Evolutionary conservation across 495 filamentous ascomycete genomes (phyloP).

Genomic region (Lasiosphaeriaceae sp.): DNA sequence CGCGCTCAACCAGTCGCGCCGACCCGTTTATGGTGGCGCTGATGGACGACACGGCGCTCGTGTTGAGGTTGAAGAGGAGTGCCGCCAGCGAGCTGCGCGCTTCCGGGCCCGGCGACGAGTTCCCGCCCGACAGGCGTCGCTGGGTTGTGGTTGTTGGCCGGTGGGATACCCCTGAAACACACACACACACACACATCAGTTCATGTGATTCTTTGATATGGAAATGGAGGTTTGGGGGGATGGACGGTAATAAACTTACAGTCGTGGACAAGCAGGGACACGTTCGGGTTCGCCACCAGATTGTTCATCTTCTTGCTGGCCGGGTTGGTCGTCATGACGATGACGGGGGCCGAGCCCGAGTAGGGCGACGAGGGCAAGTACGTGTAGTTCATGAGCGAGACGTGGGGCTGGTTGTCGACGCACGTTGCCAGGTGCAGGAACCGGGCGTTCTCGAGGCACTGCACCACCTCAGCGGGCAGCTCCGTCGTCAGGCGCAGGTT

Average conservation of each 20-base stretch:
- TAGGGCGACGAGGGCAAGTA: slow-evolving; percentile 85
- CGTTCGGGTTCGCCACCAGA: slow-evolving; percentile 79
- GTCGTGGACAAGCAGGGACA: slow-evolving; percentile 94
- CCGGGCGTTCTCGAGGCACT: slow-evolving; percentile 89
- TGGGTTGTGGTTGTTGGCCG: slow-evolving; percentile 68
- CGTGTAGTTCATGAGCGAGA: slow-evolving; percentile 98
- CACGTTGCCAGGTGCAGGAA: slow-evolving; percentile 97
- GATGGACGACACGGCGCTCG: slow-evolving; percentile 81
- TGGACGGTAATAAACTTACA: slow-evolving; percentile 53
- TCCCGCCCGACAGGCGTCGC: slow-evolving; percentile 51
- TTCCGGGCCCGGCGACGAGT: slow-evolving; percentile 59
- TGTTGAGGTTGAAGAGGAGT: slow-evolving; percentile 85
- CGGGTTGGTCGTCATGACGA: slow-evolving; percentile 92
- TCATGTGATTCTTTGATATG: background rate
- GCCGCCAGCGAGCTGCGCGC: slow-evolving; percentile 67
- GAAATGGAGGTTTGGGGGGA: background rate
- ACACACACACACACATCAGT: background rate
- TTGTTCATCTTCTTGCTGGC: slow-evolving; percentile 86
- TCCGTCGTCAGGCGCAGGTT: slow-evolving; percentile 63
- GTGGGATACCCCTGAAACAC: slow-evolving; percentile 71
- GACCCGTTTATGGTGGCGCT: slow-evolving; percentile 87
- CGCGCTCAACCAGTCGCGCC: slow-evolving; percentile 65
- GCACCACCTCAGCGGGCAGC: slow-evolving; percentile 78
- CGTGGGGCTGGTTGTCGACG: slow-evolving; percentile 76
- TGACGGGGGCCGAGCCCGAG: slow-evolving; percentile 59